These are phyloP conservation scores for Metarhizium sp. DNA, from an alignment of 2,329 filamentous ascomycete genomes.

Conservation along the genomic window DNA sequence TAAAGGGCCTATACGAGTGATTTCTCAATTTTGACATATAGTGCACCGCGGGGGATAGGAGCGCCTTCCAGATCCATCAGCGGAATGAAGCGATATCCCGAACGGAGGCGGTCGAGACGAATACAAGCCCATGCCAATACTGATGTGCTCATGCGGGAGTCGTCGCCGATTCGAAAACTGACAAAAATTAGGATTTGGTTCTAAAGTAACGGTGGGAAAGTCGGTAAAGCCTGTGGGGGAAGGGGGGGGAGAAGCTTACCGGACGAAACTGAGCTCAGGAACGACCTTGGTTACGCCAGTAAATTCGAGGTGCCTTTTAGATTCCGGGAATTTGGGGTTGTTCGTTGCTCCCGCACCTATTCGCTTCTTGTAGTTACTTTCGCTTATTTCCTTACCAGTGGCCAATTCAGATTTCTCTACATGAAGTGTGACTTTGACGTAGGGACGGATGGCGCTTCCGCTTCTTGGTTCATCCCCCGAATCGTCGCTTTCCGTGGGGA, in stretches of 20 bases:
- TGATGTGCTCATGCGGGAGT: conserved; percentile 26
- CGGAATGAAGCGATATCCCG: conserved; percentile 45
- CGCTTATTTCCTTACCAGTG: conserved; percentile 22
- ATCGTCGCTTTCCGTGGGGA: conserved; percentile 31
- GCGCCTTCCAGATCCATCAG: conserved; percentile 37
- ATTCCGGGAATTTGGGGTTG: conserved; percentile 52
- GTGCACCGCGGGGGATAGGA: conserved; percentile 33
- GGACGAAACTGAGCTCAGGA: conserved; percentile 62
- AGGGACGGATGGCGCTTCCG: conserved; percentile 46
- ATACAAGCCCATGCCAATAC: conserved; percentile 49
- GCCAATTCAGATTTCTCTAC: conserved; percentile 50
- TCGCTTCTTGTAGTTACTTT: conserved; percentile 50
- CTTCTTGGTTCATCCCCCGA: conserved; percentile 20
- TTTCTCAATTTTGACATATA: conserved; percentile 46
- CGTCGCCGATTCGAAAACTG: conserved; percentile 48
- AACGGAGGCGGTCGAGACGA: conserved; percentile 46
- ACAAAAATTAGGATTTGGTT: conserved; percentile 10
- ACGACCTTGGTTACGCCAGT: conserved; percentile 47
- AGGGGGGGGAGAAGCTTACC: conserved; percentile 38
- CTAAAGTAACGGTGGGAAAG: background rate
- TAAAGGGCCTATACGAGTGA: conserved; percentile 4
- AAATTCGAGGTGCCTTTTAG: conserved; percentile 49
- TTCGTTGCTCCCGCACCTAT: conserved; percentile 46
- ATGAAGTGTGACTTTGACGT: conserved; percentile 73
- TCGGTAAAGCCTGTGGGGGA: background rate